Conservation (phyloP, 2,329 filamentous ascomycete genomes). For the Rhexocercosporidium sp. region DNA sequence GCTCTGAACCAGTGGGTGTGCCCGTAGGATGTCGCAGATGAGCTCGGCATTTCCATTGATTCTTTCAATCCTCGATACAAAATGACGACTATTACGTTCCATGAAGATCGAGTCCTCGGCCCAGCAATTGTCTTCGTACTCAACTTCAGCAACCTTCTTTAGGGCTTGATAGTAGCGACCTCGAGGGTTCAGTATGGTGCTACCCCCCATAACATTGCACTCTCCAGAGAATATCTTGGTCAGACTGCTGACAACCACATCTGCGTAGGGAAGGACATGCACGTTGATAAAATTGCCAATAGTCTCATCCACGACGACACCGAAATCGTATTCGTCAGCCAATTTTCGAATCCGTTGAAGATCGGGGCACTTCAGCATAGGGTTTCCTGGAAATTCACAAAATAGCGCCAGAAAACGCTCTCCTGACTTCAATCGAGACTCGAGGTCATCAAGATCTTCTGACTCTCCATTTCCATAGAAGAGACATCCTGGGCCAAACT, state of each 20-base stretch:
- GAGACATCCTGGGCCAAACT: slow-evolving; percentile 86
- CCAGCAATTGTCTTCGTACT: slow-evolving; percentile 93
- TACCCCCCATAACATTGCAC: slow-evolving; percentile 97
- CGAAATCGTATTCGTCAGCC: slow-evolving; percentile 85
- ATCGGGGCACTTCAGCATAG: slow-evolving; percentile 83
- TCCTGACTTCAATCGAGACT: slow-evolving; percentile 70
- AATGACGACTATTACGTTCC: slow-evolving; percentile 95
- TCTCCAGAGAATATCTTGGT: slow-evolving; percentile 98
- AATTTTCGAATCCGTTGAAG: slow-evolving; percentile 79
- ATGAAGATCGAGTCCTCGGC: slow-evolving; percentile 92
- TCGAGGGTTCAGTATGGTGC: slow-evolving; percentile 67
- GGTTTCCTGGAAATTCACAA: slow-evolving; percentile 95
- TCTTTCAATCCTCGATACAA: slow-evolving; percentile 78
- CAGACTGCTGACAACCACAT: slow-evolving; percentile 91
- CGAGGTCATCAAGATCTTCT: slow-evolving; percentile 83
- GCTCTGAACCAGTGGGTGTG: slow-evolving; percentile 68
- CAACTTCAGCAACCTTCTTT: slow-evolving; percentile 65
- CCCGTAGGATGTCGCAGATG: slow-evolving; percentile 73
- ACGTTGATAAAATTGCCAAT: slow-evolving; percentile 97
- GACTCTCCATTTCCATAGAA: slow-evolving; percentile 86
- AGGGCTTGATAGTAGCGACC: slow-evolving; percentile 72
- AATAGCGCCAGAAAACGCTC: slow-evolving; percentile 84
- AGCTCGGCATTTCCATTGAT: slow-evolving; percentile 87
- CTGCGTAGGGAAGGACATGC: slow-evolving; percentile 86
- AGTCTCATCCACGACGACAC: slow-evolving; percentile 92